Evolutionary conservation across 2,329 filamentous ascomycete species (phyloP).

Genomic region (Nigrospora sphaerica): DNA sequence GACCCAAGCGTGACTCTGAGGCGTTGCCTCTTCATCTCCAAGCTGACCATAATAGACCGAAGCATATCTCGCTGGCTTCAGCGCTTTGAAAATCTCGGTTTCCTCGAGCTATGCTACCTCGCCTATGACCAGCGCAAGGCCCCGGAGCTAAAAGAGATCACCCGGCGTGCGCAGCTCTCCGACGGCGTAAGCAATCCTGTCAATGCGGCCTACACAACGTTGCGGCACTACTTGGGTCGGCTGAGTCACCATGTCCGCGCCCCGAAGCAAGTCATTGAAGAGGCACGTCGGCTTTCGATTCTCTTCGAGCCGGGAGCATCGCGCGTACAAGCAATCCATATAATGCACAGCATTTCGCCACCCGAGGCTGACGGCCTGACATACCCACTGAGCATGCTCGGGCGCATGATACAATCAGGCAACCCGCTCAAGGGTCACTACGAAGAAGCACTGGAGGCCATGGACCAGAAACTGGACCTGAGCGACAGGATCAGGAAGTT

Average conservation of each 20-base stretch:
- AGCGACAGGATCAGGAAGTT: slow-evolving; percentile 12
- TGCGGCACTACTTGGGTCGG: slow-evolving; percentile 35
- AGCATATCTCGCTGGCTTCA: neutral
- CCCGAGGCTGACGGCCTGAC: slow-evolving; percentile 20
- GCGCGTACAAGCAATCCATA: slow-evolving; percentile 14
- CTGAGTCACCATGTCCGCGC: slow-evolving; percentile 35
- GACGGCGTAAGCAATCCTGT: neutral
- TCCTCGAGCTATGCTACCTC: neutral
- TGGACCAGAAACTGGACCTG: slow-evolving; percentile 21
- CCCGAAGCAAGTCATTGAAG: slow-evolving; percentile 26
- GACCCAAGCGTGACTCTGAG: too few species aligned
- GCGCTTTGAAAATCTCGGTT: neutral
- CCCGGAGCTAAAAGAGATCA: neutral
- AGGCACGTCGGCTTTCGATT: slow-evolving; percentile 18
- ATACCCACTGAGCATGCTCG: slow-evolving; percentile 21
- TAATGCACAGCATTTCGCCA: neutral
- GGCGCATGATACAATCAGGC: slow-evolving; percentile 18
- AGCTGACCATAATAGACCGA: neutral
- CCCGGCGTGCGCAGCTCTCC: neutral
- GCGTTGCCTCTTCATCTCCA: too few species aligned
- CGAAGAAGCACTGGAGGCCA: slow-evolving; percentile 7
- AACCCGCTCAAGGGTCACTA: slow-evolving; percentile 8
- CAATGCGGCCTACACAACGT: slow-evolving; percentile 14
- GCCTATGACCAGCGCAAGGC: slow-evolving; percentile 2
- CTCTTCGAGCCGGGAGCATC: slow-evolving; percentile 21